Evolutionary conservation across 2,329 filamentous ascomycete species (phyloP).

Genomic region (Hymenoscyphus fraxineus): DNA sequence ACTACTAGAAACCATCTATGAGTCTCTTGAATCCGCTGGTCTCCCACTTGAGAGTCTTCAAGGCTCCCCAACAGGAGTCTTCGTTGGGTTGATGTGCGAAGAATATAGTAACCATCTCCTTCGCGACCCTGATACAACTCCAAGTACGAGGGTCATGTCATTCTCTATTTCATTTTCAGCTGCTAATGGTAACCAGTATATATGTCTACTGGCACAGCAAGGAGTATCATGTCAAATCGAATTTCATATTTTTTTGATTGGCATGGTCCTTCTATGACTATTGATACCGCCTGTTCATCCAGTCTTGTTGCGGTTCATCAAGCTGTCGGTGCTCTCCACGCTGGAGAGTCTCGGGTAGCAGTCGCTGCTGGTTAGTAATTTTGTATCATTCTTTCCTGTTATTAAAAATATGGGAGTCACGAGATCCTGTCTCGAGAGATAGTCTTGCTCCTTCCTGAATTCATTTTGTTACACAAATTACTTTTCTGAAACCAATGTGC

Average conservation of each 20-base stretch:
- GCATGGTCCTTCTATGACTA: constrained; percentile 32
- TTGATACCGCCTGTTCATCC: constrained; percentile 40
- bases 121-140: constrained; percentile 36
- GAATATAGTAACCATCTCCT: constrained; percentile 22
- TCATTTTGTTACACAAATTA: too few relatives aligned
- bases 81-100: constrained; percentile 34
- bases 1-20: constrained; percentile 26
- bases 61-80: constrained; percentile 27
- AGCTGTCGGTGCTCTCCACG: constrained; percentile 21
- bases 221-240: constrained; percentile 38
- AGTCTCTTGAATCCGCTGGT: constrained; percentile 26
- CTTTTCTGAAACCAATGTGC: too few relatives aligned
- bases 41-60: constrained; percentile 18
- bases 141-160: too few relatives aligned
- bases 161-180: too few relatives aligned
- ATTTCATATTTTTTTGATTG: constrained; percentile 38
- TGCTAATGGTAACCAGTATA: constrained; percentile 24
- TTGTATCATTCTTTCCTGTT: too few relatives aligned
- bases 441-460: too few relatives aligned
- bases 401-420: too few relatives aligned
- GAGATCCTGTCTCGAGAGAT: too few relatives aligned
- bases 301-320: constrained; percentile 36
- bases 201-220: constrained; percentile 33
- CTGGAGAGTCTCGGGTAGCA: constrained; percentile 18
- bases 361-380: constrained; percentile 6